Evolutionary conservation across 139 green algal genomes (phyloP), one percentile per base, ranked within the genome.

Genomic region (Micromonas pusilla): DNA sequence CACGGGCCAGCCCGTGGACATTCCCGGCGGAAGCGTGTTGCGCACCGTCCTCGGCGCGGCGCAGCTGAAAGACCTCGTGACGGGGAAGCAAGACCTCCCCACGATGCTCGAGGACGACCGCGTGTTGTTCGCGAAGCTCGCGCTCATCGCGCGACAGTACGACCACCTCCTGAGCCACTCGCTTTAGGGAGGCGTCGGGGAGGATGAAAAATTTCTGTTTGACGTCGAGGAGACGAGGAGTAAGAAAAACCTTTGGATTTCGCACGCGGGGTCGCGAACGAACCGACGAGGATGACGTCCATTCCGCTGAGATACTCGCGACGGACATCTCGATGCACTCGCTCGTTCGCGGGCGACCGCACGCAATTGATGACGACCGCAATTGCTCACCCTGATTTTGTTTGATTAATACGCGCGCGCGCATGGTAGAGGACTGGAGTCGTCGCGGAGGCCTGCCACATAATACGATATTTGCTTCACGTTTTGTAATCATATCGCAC

Each of bases 1-100:
- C 20, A 66, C 45, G 3, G 72, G 72, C 3, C 72, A 78, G 53
- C 72, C 72, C 16, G 72, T 78, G 19, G 72, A 66, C 25, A 78
- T 78, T 23, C 72, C 72, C 39, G 72, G 53, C 6, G 45, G 52
- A 13, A 13, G 39, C 2, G 72, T 78, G 72, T 33, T 78, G 45
- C 72, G 72, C 16, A 67, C 45, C 20, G 38, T 57, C 25, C 38
- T 78, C 34, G 72, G 72, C 45, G 72, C 72, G 39, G 34, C 72
- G 39, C 72, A 78, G 52, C 52, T 78, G 39, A 52, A 31, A 16
- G 45, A 78, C 52, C 52, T 78, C 4, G 13, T 78, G 2, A 78
- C 3, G 39, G 72, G 53, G 13, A 31, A 33, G 13, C 34, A 78
- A 33, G 3, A 6, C 4, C 52, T 70, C n/a, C 39, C 37, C 31